Evolutionary conservation across 1,139 yeast species (phyloP), one percentile per base, ranked within the genome.

Genomic region (Scheffersomyces lignicola): DNA sequence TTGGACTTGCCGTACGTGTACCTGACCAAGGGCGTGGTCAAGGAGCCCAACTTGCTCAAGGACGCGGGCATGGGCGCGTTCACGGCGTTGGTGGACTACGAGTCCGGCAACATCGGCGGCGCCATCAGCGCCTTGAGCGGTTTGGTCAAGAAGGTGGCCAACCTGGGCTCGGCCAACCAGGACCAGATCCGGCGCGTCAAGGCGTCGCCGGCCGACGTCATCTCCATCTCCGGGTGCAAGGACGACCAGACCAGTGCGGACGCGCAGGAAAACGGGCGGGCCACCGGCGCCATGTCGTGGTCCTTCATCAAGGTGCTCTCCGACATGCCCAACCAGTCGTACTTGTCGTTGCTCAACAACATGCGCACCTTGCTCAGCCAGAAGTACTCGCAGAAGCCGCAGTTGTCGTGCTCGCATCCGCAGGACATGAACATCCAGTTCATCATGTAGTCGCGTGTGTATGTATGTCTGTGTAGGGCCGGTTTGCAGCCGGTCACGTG

Each of bases 231-330:
- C 2, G 97, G 97, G 9, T 89, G 96, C 53, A 88, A 86, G 60
- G 97, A 89, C 60, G 79, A 81, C 41, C 96, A 71, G 47, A 77
- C 82, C 7, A 66, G 76, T 36, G 96, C 96, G 5, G 96, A 88
- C 57, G 85, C 96, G 1, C 66, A 66, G 17, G 89, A 84, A 52
- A 79, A 78, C 35, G 95, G 95, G 15, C 63, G 61, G 25, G 80
- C 84, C 29, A 87, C 96, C 0, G 97, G 97, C 38, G 97, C 97
- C 15, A 86, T 90, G 95, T 83, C 95, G 30, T 87, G 83, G 73
- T 84, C 96, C 1, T 88, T 90, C 53, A 77, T 88, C 41, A 73
- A 75, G 44, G 90, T 84, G 14, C 65, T 90, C 65, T 56, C 69
- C 21, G 69, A 70, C 38, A 74, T 76, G 51, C 85, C 89, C 3